Conservation (phyloP, 176 grass and related monocot species). For the Aechmea fasciata region DNA sequence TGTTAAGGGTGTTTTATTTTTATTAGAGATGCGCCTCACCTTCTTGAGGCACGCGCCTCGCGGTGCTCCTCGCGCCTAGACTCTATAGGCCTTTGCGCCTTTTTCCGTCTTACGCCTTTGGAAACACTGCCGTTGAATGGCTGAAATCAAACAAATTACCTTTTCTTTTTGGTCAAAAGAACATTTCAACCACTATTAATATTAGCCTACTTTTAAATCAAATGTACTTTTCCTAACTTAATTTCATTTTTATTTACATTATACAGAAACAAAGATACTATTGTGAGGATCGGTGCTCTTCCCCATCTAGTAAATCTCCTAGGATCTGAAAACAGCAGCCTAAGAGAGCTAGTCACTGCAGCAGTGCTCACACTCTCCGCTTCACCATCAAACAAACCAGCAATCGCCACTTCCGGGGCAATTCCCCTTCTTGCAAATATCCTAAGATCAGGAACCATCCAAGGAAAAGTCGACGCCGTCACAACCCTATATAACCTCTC, state of each 20-base stretch:
- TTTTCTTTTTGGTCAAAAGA: too few species aligned
- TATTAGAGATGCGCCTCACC: too few species aligned
- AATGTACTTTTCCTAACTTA: neutral
- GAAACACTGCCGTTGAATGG: too few species aligned
- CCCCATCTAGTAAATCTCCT: constrained; percentile 22
- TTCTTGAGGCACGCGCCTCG: too few species aligned
- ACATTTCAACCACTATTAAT: too few species aligned
- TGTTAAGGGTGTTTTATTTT: too few species aligned
- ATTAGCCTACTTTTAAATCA: neutral
- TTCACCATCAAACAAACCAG: constrained; percentile 22
- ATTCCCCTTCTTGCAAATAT: constrained; percentile 22
- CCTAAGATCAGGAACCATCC: constrained; percentile 14
- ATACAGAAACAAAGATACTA: constrained; percentile 18
- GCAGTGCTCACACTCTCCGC: constrained; percentile 21
- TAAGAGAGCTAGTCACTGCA: constrained; percentile 23
- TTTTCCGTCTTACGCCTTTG: too few species aligned
- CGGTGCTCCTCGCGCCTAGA: too few species aligned
- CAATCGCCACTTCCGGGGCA: constrained; percentile 10
- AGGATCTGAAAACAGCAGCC: constrained; percentile 1
- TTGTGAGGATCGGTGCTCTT: constrained; percentile 18
- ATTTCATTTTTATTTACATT: neutral
- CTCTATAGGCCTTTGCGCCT: too few species aligned
- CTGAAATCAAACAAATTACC: too few species aligned
- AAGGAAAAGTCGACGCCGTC: constrained; percentile 24
- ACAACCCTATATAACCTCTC: constrained; percentile 23